Percentiles rank a stretch among this genome's conserved stretches.
These are phyloP conservation scores for Conringia planisiliqua DNA, from an alignment of 345 rosid genomes.

Conservation along the genomic window DNA sequence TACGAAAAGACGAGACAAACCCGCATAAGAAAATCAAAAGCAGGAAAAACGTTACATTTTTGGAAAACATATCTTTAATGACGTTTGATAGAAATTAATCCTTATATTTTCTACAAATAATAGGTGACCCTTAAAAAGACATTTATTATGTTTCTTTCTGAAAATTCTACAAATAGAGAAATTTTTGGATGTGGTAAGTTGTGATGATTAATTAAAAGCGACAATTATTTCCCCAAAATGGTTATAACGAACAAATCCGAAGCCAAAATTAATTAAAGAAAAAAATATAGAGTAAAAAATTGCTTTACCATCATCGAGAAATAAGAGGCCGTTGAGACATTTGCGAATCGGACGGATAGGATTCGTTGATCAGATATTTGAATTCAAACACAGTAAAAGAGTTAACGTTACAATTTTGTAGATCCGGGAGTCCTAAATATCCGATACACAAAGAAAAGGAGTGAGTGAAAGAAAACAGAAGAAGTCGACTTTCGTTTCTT, in stretches of 20 bases:
- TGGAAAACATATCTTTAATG: neutral
- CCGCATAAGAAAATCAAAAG: neutral
- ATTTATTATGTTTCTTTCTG: neutral
- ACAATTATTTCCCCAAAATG: neutral
- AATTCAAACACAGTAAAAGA: constrained; percentile 26
- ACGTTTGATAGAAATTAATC: neutral
- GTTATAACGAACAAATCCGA: neutral
- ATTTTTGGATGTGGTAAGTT: neutral
- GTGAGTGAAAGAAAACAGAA: neutral
- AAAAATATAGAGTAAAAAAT: neutral
- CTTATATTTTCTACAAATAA: neutral
- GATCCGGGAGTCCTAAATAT: constrained; percentile 17
- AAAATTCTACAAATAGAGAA: neutral
- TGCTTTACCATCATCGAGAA: constrained; percentile 16
- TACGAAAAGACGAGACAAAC: neutral
- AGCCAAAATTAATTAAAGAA: neutral
- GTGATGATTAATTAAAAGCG: neutral
- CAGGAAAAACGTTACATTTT: neutral
- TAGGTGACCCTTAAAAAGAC: neutral
- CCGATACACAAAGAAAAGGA: constrained; percentile 9
- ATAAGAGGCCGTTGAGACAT: constrained; percentile 14
- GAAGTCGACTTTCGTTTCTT: neutral
- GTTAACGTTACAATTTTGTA: constrained; percentile 29
- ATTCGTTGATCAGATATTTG: neutral
- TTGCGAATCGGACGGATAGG: constrained; percentile 20